These are phyloP conservation scores for Myrica gale DNA, from an alignment of 306 rosid genomes.

Conservation along the genomic window DNA sequence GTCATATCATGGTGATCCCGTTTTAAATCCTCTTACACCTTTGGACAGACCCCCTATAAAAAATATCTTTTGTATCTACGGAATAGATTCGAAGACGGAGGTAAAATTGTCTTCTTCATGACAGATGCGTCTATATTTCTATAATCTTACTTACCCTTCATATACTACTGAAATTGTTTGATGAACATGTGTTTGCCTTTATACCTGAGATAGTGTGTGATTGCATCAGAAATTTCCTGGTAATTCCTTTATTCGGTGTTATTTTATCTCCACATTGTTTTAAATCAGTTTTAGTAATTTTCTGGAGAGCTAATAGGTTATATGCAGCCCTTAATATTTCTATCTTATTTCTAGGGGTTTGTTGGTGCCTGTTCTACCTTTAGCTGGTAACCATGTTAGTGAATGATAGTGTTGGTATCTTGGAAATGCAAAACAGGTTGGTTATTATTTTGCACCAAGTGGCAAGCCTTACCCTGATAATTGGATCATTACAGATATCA, in stretches of 20 bases:
- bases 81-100: constrained; percentile 82
- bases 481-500: constrained; percentile 91
- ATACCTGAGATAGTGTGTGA: neutral
- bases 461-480: constrained; percentile 99
- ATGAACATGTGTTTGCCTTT: neutral
- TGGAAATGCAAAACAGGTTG: constrained; percentile 74
- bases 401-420: constrained; percentile 44
- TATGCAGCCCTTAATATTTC: constrained; percentile 30
- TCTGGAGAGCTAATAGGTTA: constrained; percentile 23
- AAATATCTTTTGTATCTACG: constrained; percentile 89
- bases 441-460: constrained; percentile 99
- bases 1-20: constrained; percentile 76
- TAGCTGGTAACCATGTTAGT: constrained; percentile 31
- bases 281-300: constrained; percentile 16
- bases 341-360: constrained; percentile 31
- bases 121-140: neutral
- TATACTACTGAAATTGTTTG: neutral
- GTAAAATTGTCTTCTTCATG: constrained; percentile 40
- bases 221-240: neutral
- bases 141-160: neutral
- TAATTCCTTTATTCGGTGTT: constrained; percentile 2
- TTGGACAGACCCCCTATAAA: constrained; percentile 97
- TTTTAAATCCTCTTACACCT: constrained; percentile 91
- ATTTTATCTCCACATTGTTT: constrained; percentile 6
- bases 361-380: constrained; percentile 30